Evolutionary conservation across 257 asterid genomes (phyloP).

Genomic region (Gentiana macrophylla): DNA sequence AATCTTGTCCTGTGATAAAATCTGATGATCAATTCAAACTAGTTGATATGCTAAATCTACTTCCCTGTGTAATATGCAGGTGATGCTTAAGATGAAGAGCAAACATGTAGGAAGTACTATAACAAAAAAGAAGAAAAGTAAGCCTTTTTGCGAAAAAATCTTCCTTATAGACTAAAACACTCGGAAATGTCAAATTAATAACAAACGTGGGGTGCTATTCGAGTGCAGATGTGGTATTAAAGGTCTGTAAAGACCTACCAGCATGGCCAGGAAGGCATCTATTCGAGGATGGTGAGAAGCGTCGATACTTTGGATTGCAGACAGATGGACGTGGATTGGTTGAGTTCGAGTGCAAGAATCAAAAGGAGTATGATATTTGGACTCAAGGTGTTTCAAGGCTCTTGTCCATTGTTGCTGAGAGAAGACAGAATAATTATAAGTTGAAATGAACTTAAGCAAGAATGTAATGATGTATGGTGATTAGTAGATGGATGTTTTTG

Average conservation of each 20-base stretch:
- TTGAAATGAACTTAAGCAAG: too few species aligned
- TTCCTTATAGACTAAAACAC: background rate
- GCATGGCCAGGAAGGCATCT: slow-evolving; percentile 99
- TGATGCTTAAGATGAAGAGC: slow-evolving; percentile 98
- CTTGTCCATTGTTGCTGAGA: slow-evolving; percentile 29
- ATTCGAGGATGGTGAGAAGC: slow-evolving; percentile 86
- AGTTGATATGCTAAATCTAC: background rate
- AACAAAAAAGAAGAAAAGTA: slow-evolving; percentile 94
- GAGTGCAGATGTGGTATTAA: slow-evolving; percentile 72
- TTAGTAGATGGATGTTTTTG: too few species aligned
- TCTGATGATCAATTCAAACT: background rate
- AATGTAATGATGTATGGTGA: too few species aligned
- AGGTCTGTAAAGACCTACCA: slow-evolving; percentile 61
- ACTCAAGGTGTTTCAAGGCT: slow-evolving; percentile 46
- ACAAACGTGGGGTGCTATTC: background rate
- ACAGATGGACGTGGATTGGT: slow-evolving; percentile 67
- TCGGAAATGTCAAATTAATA: background rate
- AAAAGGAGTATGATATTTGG: slow-evolving; percentile 42
- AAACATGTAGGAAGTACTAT: slow-evolving; percentile 75
- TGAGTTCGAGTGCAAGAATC: slow-evolving; percentile 40
- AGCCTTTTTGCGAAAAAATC: background rate
- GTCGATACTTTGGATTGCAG: slow-evolving; percentile 78
- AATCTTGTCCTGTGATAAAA: background rate
- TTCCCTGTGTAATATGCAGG: slow-evolving; percentile 28
- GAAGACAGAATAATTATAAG: slow-evolving; percentile 4